Percentiles rank a stretch among this genome's conserved stretches.
Conservation (phyloP, 495 filamentous ascomycete genomes). For the Chaetomium cochliodes region DNA sequence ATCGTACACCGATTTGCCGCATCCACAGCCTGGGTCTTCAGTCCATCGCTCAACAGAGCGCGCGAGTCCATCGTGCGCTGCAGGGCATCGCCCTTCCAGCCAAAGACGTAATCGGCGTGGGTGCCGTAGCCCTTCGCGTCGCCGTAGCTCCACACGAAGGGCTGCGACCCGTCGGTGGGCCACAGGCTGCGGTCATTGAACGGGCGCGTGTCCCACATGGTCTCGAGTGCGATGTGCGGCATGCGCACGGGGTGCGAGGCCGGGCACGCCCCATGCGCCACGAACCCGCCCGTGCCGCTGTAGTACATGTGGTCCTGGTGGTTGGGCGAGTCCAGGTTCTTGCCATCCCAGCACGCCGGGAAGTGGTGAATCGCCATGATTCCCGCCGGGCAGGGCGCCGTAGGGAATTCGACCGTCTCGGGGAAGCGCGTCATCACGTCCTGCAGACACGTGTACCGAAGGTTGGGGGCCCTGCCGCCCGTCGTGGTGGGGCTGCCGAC, state of each 20-base stretch:
- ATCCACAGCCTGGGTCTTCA: no score
- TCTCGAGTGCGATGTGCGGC: constrained; percentile 63
- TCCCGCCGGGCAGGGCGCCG: no score
- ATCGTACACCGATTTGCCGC: no score
- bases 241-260: constrained; percentile 60
- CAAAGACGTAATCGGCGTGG: constrained; percentile 74
- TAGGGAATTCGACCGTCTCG: no score
- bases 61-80: no score
- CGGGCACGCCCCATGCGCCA: constrained; percentile 49
- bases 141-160: constrained; percentile 31
- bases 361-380: no score
- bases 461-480: no score
- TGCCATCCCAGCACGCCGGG: no score
- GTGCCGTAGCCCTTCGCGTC: constrained; percentile 35
- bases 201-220: constrained; percentile 51
- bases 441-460: no score
- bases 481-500: no score
- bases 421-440: no score
- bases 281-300: neutral
- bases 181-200: constrained; percentile 43
- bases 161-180: constrained; percentile 23
- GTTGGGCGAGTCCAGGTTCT: neutral
- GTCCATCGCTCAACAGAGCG: no score
- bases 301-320: constrained; percentile 35
- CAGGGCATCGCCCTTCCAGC: constrained; percentile 63